A percentile compares a stretch with the other conserved stretches of the same genome.
These are phyloP conservation scores for Trichoderma cornu-damae DNA, from an alignment of 2,329 filamentous ascomycete species.

Conservation along the genomic window DNA sequence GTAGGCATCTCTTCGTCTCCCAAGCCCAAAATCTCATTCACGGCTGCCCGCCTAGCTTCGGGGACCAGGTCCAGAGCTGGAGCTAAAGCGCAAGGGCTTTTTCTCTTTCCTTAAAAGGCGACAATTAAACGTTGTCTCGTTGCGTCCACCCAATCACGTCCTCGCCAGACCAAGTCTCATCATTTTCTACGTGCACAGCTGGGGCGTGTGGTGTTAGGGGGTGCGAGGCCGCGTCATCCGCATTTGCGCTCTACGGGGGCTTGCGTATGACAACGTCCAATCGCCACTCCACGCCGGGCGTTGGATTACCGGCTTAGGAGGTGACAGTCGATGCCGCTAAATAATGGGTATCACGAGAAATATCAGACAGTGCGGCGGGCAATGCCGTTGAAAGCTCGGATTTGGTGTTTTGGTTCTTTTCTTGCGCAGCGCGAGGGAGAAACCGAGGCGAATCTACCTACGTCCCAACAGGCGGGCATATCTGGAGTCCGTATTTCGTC, in stretches of 20 bases:
- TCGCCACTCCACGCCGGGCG: constrained; percentile 14
- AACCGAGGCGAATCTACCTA: background rate
- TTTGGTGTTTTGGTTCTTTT: background rate
- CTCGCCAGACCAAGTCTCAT: background rate
- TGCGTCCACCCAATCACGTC: constrained; percentile 10
- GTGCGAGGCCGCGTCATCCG: constrained; percentile 20
- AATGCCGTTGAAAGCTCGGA: background rate
- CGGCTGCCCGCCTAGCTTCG: background rate
- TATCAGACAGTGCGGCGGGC: background rate
- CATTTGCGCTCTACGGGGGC: constrained; percentile 6
- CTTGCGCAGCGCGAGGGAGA: too few relatives aligned
- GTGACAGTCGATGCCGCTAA: background rate
- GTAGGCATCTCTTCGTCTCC: too few relatives aligned
- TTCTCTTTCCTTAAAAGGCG: background rate
- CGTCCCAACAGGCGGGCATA: background rate
- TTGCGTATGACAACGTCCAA: constrained; percentile 16
- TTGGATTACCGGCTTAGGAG: background rate
- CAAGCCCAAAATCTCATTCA: background rate
- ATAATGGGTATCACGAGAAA: background rate
- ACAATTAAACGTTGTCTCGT: background rate
- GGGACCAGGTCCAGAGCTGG: background rate
- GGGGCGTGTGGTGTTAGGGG: constrained; percentile 15
- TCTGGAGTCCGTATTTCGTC: background rate
- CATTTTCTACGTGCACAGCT: constrained; percentile 12
- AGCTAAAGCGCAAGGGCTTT: background rate